A percentile compares a stretch with the other conserved stretches of the same genome.
These are phyloP conservation scores for Yamadazyma endophytica DNA, from an alignment of 805 yeast species.

Conservation along the genomic window DNA sequence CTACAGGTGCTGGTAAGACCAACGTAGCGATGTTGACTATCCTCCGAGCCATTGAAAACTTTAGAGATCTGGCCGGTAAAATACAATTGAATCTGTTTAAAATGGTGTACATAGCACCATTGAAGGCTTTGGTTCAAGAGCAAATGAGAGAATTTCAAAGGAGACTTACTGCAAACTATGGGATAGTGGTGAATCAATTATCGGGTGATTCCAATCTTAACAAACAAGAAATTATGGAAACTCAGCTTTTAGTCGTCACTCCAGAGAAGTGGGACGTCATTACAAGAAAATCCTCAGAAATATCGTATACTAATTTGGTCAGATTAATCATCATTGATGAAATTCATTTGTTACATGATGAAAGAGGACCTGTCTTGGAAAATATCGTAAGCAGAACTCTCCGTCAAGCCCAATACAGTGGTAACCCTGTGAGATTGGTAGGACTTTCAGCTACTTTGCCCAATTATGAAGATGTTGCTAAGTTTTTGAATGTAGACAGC, in stretches of 20 bases:
- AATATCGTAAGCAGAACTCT: slow-evolving; percentile 76
- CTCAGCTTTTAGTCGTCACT: slow-evolving; percentile 85
- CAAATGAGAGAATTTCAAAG: slow-evolving; percentile 84
- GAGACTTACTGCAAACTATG: slow-evolving; percentile 55
- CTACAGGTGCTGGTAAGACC: slow-evolving; percentile 98
- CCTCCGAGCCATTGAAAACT: slow-evolving; percentile 56
- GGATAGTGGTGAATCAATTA: slow-evolving; percentile 73
- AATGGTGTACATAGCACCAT: slow-evolving; percentile 86
- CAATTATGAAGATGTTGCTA: slow-evolving; percentile 81
- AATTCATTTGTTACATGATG: slow-evolving; percentile 87
- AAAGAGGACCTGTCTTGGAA: slow-evolving; percentile 92
- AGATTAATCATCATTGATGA: slow-evolving; percentile 82
- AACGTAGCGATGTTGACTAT: slow-evolving; percentile 89
- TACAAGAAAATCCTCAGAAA: slow-evolving; percentile 75
- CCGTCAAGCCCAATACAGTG: slow-evolving; percentile 40
- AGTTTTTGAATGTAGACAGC: slow-evolving; percentile 62
- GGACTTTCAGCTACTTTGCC: slow-evolving; percentile 94
- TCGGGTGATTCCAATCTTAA: slow-evolving; percentile 87
- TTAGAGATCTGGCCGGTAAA: slow-evolving; percentile 45
- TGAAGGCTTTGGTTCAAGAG: slow-evolving; percentile 95
- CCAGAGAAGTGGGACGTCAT: slow-evolving; percentile 98
- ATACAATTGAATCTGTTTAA: slow-evolving; percentile 57
- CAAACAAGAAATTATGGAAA: slow-evolving; percentile 66
- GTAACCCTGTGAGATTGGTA: slow-evolving; percentile 59
- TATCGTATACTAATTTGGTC: slow-evolving; percentile 56